Base-by-base conservation (phyloP, 768 basidiomycete genomes). In the Paxillus rubicundulus region DNA sequence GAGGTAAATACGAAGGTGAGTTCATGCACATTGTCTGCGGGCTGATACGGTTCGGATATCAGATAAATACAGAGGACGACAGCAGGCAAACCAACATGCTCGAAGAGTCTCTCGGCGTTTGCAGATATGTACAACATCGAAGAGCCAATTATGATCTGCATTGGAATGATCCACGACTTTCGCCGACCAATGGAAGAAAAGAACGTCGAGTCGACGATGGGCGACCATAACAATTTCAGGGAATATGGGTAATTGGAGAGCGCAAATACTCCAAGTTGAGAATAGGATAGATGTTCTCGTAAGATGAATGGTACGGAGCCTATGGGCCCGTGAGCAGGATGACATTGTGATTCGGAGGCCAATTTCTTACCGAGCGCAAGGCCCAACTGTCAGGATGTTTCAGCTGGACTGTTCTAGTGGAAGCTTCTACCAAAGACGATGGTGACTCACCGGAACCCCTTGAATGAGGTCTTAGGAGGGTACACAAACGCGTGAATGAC, bases 121-220 rank as follows among this genome's bases (percentile, higher is more conserved):
- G 81, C 66, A 5, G 89, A 88, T 54, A 92, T 85, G 61, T 84
- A 85, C 34, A 90, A 62, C 88, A 92, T 90, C 53, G 93, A 73
- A 38, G 81, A 76, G 38, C 93, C 97, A 45, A 98, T 89, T 57
- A 93, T 83, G 30, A 86, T 67, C 68, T 99, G 97, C 80, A 99
- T 97, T 40, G 97, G 97, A 56, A 98, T 87, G 60, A 99, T 98
- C 97, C 97, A 99, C 55, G 92, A 94, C 71, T 98, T 99, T 57
- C 97, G 80, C 45, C 97, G 86, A n/a, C 97, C 97, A 56, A 95
- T 59, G 38, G 82, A 86, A 34, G 82, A 73, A 62, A 87, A 76
- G 70, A 88, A 99, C 57, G 88, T 75, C 2, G 96, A 90, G 65
- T 99, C 97, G 49, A 99, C 92, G 55, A 99, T 87, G 47, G 97